These are phyloP conservation scores for Thecaphora frezii DNA, from an alignment of 1,284 basidiomycete species.

Conservation along the genomic window DNA sequence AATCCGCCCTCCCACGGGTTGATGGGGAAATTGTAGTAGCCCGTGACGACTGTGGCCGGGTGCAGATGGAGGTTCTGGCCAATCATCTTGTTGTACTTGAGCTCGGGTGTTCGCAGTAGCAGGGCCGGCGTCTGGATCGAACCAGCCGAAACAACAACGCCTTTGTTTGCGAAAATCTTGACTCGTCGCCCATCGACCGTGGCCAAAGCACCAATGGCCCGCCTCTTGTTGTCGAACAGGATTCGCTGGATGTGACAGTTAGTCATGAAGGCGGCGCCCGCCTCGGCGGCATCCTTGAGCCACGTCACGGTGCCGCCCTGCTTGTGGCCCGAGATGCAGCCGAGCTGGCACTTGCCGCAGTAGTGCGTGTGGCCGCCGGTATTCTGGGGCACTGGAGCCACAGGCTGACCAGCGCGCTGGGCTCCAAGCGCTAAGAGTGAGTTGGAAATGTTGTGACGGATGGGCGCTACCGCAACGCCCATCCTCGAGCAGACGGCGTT, in stretches of 20 bases:
- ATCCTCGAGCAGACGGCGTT: constrained; percentile 60
- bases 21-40: constrained; percentile 60
- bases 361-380: constrained; percentile 59
- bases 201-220: constrained; percentile 49
- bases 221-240: constrained; percentile 54
- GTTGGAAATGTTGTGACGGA: constrained; percentile 60
- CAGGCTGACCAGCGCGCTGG: constrained; percentile 55
- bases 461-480: constrained; percentile 57
- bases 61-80: constrained; percentile 62
- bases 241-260: constrained; percentile 59
- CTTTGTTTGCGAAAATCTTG: constrained; percentile 56
- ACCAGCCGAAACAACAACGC: constrained; percentile 60
- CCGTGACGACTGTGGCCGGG: constrained; percentile 61
- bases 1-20: constrained; percentile 62
- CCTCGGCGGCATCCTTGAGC: constrained; percentile 59
- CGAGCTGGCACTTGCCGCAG: constrained; percentile 61
- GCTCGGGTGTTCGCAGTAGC: constrained; percentile 60
- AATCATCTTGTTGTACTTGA: constrained; percentile 61
- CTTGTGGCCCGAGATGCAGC: constrained; percentile 60
- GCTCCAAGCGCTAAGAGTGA: constrained; percentile 56
- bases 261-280: constrained; percentile 57
- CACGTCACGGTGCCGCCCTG: constrained; percentile 58
- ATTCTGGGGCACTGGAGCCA: constrained; percentile 60
- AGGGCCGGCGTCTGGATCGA: constrained; percentile 62
- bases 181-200: constrained; percentile 47